Conservation (phyloP, 2,329 filamentous ascomycete genomes). For the Alternaria ventricosa region DNA sequence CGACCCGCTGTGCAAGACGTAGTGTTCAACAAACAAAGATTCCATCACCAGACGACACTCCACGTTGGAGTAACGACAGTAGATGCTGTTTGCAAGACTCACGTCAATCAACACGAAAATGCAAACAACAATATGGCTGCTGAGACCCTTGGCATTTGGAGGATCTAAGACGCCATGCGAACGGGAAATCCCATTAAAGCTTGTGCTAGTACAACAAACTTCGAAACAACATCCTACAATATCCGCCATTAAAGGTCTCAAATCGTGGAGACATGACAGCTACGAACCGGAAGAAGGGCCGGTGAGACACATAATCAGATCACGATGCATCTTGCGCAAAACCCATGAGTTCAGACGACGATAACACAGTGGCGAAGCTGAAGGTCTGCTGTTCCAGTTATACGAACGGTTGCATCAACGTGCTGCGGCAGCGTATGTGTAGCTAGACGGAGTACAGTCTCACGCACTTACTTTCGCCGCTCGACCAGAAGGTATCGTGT, state of each 20-base stretch:
- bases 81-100: not conserved
- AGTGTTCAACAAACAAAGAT: not conserved
- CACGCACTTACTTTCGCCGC: not conserved
- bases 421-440: not conserved
- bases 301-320: not conserved
- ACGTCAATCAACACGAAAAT: not conserved
- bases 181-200: not conserved
- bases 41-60: not conserved
- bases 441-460: not conserved
- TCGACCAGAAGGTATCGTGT: not conserved
- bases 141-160: not conserved
- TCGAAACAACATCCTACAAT: not conserved
- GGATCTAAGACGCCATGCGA: not conserved
- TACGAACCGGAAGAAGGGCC: not conserved
- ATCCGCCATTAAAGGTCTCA: not conserved
- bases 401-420: not conserved
- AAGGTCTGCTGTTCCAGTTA: not conserved
- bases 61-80: not conserved
- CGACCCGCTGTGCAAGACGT: not conserved
- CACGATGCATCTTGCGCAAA: not conserved
- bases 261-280: not conserved
- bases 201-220: not conserved
- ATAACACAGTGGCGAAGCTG: too few relatives aligned
- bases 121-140: not conserved
- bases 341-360: not conserved